Evolutionary conservation across 768 basidiomycete genomes (phyloP).

Genomic region (Nidula microcarpa): DNA sequence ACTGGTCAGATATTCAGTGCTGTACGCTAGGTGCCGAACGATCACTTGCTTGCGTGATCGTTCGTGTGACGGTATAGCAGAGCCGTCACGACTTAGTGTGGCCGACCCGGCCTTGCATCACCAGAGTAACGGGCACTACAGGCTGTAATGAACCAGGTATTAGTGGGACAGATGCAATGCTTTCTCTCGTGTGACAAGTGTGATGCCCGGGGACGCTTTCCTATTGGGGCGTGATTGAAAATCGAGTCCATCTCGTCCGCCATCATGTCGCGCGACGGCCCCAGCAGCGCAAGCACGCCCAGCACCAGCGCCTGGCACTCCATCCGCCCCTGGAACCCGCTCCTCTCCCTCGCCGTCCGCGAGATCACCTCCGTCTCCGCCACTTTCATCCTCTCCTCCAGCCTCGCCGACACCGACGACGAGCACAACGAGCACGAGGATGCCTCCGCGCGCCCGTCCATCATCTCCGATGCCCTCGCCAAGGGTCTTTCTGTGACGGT

Average conservation of each 20-base stretch:
- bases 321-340: conserved; percentile 74
- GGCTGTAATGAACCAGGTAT: too few species aligned
- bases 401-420: conserved; percentile 37
- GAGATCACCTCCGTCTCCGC: conserved; percentile 87
- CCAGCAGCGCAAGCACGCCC: conserved; percentile 10
- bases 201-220: too few species aligned
- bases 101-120: too few species aligned
- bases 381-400: conserved; percentile 70
- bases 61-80: too few species aligned
- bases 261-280: conserved; percentile 21
- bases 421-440: conserved; percentile 12
- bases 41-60: too few species aligned
- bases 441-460: conserved; percentile 16
- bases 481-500: conserved; percentile 79
- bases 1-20: too few species aligned
- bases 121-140: too few species aligned
- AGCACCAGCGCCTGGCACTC: conserved; percentile 54
- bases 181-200: too few species aligned
- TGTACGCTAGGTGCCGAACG: too few species aligned
- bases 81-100: too few species aligned
- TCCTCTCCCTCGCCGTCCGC: conserved; percentile 64
- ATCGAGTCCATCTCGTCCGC: background rate
- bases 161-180: too few species aligned
- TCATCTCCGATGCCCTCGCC: conserved; percentile 65
- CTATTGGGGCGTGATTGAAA: too few species aligned